These are phyloP conservation scores for Rhodotorula toruloides DNA, from an alignment of 768 basidiomycete genomes.

Conservation along the genomic window DNA sequence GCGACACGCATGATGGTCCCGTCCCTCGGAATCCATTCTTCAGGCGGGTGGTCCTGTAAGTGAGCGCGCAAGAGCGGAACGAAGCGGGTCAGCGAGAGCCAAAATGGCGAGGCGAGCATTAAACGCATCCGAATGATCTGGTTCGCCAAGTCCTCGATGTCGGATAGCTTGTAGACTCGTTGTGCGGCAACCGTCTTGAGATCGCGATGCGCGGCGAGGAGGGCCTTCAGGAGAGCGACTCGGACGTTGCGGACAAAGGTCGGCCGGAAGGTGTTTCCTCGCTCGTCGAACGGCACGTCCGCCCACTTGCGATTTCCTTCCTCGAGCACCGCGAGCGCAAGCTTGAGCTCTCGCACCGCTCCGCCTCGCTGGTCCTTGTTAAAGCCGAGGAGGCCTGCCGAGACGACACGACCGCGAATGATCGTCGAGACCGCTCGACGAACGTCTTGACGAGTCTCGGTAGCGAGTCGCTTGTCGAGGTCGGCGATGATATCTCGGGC, in stretches of 20 bases:
- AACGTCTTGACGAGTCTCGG: not conserved
- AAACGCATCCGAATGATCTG: not conserved
- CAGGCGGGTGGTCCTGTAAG: not conserved
- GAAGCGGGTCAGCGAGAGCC: not conserved
- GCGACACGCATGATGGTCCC: not conserved
- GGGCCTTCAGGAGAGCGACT: not conserved
- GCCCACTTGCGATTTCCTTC: conserved; percentile 1
- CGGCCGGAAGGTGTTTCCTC: not conserved
- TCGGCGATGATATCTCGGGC: not conserved
- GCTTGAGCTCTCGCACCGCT: not conserved
- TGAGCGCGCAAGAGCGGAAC: too few species aligned
- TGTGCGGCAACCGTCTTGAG: not conserved
- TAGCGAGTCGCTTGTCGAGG: not conserved
- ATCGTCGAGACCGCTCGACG: not conserved
- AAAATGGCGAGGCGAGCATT: too few species aligned
- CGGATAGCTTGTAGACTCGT: not conserved
- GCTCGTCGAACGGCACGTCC: not conserved
- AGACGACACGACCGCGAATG: not conserved
- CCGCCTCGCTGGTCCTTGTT: too few species aligned
- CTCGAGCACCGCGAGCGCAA: not conserved
- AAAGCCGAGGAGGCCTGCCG: not conserved
- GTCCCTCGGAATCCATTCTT: not conserved
- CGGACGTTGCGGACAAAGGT: conserved; percentile 1
- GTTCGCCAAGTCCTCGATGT: conserved; percentile 1
- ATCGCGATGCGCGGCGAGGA: not conserved